A percentile compares a stretch with the other conserved stretches of the same genome.
Conservation (phyloP, 2,329 filamentous ascomycete genomes). For the Tolypocladium amazonense region DNA sequence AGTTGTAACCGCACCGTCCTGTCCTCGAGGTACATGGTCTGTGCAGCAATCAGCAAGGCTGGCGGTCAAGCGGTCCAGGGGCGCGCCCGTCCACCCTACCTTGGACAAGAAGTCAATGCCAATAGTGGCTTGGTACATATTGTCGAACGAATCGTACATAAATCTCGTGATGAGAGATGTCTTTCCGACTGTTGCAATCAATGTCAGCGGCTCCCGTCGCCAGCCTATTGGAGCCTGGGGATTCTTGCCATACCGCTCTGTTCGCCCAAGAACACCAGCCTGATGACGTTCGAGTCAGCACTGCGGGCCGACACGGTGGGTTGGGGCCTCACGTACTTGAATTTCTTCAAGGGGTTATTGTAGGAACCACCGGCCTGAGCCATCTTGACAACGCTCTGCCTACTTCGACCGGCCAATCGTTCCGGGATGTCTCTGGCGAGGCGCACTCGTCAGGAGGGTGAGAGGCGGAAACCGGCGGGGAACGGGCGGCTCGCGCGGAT, state of each 20-base stretch:
- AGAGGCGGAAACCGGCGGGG: background rate
- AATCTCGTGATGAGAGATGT: constrained; percentile 97
- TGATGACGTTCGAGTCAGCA: constrained; percentile 25
- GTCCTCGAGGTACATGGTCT: constrained; percentile 99
- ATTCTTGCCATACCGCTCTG: constrained; percentile 70
- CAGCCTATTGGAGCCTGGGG: too few relatives aligned
- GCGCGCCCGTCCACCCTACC: constrained; percentile 36
- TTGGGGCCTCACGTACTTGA: constrained; percentile 58
- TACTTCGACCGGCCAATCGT: background rate
- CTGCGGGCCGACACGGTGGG: too few relatives aligned
- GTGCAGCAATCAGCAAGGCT: constrained; percentile 1
- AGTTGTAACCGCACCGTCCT: constrained; percentile 93
- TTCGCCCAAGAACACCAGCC: constrained; percentile 94
- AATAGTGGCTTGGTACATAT: constrained; percentile 98
- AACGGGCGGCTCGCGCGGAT: background rate
- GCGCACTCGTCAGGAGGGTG: background rate
- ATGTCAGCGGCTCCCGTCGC: constrained; percentile 12
- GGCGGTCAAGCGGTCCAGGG: background rate
- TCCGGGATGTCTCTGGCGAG: background rate
- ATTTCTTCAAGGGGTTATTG: constrained; percentile 99
- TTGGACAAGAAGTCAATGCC: constrained; percentile 99
- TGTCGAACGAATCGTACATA: constrained; percentile 99
- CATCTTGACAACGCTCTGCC: constrained; percentile 49
- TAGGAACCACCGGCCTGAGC: constrained; percentile 77
- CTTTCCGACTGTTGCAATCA: constrained; percentile 66